Conservation (phyloP, 495 filamentous ascomycete species). For the Neurospora sp. region DNA sequence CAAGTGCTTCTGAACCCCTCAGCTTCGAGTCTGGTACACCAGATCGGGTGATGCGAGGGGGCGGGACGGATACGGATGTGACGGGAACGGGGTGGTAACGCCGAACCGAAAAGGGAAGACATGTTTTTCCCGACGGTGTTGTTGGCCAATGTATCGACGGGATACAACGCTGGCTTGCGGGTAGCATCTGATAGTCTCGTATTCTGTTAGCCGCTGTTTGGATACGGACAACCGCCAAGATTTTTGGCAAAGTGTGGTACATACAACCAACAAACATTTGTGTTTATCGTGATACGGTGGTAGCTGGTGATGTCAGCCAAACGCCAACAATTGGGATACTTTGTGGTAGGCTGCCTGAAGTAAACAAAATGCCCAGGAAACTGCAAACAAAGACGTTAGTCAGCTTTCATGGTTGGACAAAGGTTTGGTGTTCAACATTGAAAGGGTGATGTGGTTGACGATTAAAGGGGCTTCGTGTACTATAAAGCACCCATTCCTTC, state of each 20-base stretch:
- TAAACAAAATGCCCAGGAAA: not conserved
- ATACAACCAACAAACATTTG: not conserved
- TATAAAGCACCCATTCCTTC: not conserved
- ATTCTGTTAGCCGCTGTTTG: not conserved
- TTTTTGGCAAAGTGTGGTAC: not conserved
- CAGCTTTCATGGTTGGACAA: not conserved
- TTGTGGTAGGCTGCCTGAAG: not conserved
- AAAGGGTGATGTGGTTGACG: not conserved
- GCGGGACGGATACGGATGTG: not conserved
- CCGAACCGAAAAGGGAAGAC: not conserved
- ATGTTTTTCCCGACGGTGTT: not conserved
- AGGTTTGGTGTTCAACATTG: not conserved
- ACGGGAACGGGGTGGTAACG: not conserved
- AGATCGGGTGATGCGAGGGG: not conserved
- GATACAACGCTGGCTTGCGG: not conserved
- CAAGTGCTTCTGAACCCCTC: not conserved
- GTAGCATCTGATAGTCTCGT: not conserved
- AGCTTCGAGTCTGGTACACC: not conserved
- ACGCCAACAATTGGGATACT: not conserved
- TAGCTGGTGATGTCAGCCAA: not conserved
- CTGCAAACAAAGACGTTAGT: not conserved
- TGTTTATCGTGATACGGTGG: not conserved
- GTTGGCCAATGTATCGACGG: not conserved
- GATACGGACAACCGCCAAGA: not conserved
- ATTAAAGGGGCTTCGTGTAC: not conserved